Percentiles rank a stretch among this genome's conserved stretches.
phyloP scores from a whole-genome alignment of 345 rosid species.

The Eucalyptus brandiana region DNA sequence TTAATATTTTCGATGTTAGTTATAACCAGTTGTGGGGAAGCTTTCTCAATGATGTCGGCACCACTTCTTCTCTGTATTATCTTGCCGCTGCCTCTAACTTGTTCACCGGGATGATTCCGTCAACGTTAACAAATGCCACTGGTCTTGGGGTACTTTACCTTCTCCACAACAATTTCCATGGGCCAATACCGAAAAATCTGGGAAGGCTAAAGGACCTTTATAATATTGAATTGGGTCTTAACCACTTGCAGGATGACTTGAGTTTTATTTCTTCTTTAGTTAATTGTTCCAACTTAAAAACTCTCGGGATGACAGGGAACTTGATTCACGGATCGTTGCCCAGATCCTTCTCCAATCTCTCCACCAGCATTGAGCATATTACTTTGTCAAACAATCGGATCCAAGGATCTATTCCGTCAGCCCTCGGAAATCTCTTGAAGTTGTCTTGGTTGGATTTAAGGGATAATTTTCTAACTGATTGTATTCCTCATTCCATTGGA shows the following conservation, averaged over 20 bases:
- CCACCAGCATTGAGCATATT: rapidly evolving
- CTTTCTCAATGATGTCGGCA: background rate
- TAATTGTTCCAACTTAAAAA: background rate
- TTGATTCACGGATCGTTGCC: too few relatives aligned
- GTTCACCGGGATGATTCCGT: background rate
- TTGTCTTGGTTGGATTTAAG: too few relatives aligned
- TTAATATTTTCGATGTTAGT: rapidly evolving
- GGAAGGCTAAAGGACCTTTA: background rate
- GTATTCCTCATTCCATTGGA: too few relatives aligned
- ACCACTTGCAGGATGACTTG: background rate
- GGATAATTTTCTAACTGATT: too few relatives aligned
- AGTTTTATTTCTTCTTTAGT: background rate
- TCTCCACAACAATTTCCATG: rapidly evolving
- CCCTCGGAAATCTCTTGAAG: too few relatives aligned
- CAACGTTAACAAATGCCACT: background rate
- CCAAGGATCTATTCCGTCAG: too few relatives aligned
- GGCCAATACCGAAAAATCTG: background rate
- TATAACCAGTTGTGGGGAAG: background rate
- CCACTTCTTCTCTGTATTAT: rapidly evolving
- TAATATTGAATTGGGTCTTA: rapidly evolving
- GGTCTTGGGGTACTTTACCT: rapidly evolving
- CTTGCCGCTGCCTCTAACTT: rapidly evolving
- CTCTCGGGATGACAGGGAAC: rapidly evolving
- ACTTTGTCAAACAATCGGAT: too few relatives aligned
- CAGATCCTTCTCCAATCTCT: too few relatives aligned